These are phyloP conservation scores for Aspergillus baeticus DNA, from an alignment of 495 filamentous ascomycete species.

Conservation along the genomic window DNA sequence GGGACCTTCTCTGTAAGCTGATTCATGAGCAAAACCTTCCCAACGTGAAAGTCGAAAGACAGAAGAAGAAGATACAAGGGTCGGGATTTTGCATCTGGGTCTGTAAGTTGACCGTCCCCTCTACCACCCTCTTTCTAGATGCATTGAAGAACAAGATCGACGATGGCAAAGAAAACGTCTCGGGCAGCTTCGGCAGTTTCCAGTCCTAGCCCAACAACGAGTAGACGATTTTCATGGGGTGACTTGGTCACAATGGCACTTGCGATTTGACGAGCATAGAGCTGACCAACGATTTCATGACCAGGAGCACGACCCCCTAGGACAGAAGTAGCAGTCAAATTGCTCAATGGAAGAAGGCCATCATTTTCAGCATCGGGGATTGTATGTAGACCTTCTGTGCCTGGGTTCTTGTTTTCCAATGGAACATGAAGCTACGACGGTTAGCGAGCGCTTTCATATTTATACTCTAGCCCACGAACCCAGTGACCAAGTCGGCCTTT, in stretches of 20 bases:
- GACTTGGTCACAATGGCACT: constrained; percentile 69
- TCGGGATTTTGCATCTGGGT: constrained; percentile 18
- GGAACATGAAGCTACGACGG: constrained; percentile 79
- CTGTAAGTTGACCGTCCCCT: constrained; percentile 12
- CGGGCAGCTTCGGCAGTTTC: constrained; percentile 59
- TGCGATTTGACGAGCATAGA: constrained; percentile 85
- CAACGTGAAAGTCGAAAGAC: constrained; percentile 7
- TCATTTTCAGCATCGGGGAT: constrained; percentile 51
- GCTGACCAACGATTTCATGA: constrained; percentile 80
- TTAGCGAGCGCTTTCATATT: constrained; percentile 19
- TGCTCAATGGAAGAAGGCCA: constrained; percentile 68
- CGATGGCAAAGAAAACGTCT: constrained; percentile 76
- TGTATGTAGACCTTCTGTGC: constrained; percentile 47
- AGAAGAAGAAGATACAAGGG: constrained; percentile 18
- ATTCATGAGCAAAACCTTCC: constrained; percentile 1
- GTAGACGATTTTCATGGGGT: constrained; percentile 71
- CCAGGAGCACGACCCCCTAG: constrained; percentile 80
- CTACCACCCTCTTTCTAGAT: constrained; percentile 36
- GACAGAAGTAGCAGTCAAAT: constrained; percentile 83
- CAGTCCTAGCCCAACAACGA: constrained; percentile 82
- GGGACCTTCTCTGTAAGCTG: constrained; percentile 1
- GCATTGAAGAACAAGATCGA: constrained; percentile 75
- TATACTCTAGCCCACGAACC: constrained; percentile 52
- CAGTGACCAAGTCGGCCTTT: constrained; percentile 86
- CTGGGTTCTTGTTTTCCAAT: constrained; percentile 64